phyloP scores from a whole-genome alignment of 495 filamentous ascomycete species.

The Aspergillus steynii region DNA sequence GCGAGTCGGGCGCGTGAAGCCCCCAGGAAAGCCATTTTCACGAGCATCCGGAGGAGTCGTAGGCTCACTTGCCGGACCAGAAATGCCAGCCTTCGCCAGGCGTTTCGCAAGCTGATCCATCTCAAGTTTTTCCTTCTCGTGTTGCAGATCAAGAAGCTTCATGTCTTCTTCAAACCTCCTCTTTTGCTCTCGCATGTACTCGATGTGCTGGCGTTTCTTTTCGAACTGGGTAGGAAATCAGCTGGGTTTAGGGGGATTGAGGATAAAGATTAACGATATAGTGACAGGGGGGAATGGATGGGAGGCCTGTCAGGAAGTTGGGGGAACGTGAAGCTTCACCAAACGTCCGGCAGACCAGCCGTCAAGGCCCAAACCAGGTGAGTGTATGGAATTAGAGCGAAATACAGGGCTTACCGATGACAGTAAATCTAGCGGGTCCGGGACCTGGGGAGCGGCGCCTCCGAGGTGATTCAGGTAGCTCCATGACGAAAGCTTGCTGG shows the following conservation, averaged over 20 bases:
- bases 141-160: slow-evolving; percentile 78
- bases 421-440: slow-evolving; percentile 58
- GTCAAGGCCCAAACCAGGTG: background rate
- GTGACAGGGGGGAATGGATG: background rate
- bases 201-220: slow-evolving; percentile 86
- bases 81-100: slow-evolving; percentile 59
- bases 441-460: slow-evolving; percentile 39
- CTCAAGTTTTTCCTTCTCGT: slow-evolving; percentile 76
- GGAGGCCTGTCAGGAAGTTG: background rate
- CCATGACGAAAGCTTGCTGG: slow-evolving; percentile 80
- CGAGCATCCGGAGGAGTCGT: slow-evolving; percentile 96
- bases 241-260: background rate
- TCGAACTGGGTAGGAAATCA: slow-evolving; percentile 63
- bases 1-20: slow-evolving; percentile 74
- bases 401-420: slow-evolving; percentile 48
- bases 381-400: background rate
- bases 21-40: slow-evolving; percentile 70
- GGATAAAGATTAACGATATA: background rate
- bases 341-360: background rate
- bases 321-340: background rate
- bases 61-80: slow-evolving; percentile 84
- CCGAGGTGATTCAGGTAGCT: slow-evolving; percentile 62
- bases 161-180: slow-evolving; percentile 84
- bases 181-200: slow-evolving; percentile 80
- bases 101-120: slow-evolving; percentile 79